phyloP scores from a whole-genome alignment of 768 basidiomycete species.

The Calocybe indica region DNA sequence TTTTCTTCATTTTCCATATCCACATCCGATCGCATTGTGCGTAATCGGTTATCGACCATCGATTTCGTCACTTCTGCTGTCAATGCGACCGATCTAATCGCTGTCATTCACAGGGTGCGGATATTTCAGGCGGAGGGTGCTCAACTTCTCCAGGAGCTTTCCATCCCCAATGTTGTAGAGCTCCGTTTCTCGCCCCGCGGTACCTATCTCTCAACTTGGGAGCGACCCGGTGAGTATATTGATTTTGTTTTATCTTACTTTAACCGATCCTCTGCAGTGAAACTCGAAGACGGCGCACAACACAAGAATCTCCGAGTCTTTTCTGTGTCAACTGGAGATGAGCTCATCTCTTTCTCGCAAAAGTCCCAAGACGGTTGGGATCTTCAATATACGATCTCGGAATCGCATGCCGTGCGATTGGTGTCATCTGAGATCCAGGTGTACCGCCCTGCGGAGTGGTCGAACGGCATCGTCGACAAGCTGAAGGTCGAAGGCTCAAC shows the following conservation, averaged over 20 bases:
- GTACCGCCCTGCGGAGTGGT: conserved; percentile 75
- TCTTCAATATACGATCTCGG: conserved; percentile 85
- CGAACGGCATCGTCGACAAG: conserved; percentile 74
- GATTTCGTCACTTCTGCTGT: not conserved
- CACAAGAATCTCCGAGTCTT: conserved; percentile 95
- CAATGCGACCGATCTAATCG: not conserved
- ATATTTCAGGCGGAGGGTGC: conserved; percentile 73
- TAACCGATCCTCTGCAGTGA: conserved; percentile 35
- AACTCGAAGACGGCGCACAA: conserved; percentile 84
- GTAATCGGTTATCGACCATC: not conserved
- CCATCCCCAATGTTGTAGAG: conserved; percentile 73
- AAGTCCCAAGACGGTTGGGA: conserved; percentile 92
- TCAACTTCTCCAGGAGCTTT: conserved; percentile 69
- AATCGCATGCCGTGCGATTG: conserved; percentile 78
- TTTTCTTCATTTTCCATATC: no score
- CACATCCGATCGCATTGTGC: no score
- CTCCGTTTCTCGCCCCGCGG: conserved; percentile 90
- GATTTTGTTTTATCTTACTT: not conserved
- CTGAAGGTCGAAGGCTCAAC: conserved; percentile 82
- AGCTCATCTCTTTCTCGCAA: conserved; percentile 83
- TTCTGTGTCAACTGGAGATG: conserved; percentile 78
- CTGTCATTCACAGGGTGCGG: conserved; percentile 47
- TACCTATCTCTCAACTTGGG: conserved; percentile 93
- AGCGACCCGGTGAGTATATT: conserved; percentile 61
- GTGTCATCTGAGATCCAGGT: conserved; percentile 82